Evolutionary conservation across 2,329 filamentous ascomycete genomes (phyloP).

Genomic region (Hymenoscyphus linearis): DNA sequence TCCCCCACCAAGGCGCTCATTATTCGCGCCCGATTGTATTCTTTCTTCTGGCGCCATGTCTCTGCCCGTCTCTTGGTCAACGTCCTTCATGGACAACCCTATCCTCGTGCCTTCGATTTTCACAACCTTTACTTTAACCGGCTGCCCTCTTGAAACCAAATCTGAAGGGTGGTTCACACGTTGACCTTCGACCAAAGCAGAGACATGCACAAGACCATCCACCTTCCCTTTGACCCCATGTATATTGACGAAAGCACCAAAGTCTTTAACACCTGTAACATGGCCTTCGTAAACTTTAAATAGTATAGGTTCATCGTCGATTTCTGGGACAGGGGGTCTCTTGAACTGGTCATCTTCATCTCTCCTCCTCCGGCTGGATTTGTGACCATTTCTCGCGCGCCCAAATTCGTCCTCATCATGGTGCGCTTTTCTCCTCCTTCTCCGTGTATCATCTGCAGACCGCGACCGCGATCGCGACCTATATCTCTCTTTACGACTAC

Average conservation of each 20-base stretch:
- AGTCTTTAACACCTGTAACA: conserved; percentile 90
- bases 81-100: conserved; percentile 94
- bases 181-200: conserved; percentile 76
- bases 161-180: conserved; percentile 91
- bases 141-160: conserved; percentile 71
- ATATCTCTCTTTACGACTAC: conserved; percentile 37
- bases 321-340: conserved; percentile 61
- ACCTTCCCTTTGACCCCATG: conserved; percentile 81
- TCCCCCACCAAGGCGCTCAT: conserved; percentile 68
- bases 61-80: conserved; percentile 81
- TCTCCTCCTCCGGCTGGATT: conserved; percentile 37
- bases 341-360: conserved; percentile 56
- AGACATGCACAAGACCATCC: conserved; percentile 90
- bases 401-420: conserved; percentile 57
- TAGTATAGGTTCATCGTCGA: conserved; percentile 76
- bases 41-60: conserved; percentile 75
- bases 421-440: conserved; percentile 42
- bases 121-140: conserved; percentile 87
- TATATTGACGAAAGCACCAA: conserved; percentile 93
- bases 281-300: conserved; percentile 87
- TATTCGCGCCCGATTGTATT: conserved; percentile 86
- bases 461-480: conserved; percentile 51
- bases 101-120: conserved; percentile 79
- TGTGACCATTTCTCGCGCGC: conserved; percentile 38
- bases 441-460: conserved; percentile 39